Conservation (phyloP, 805 yeast genomes). For the Tetrapisispora arboricola region DNA sequence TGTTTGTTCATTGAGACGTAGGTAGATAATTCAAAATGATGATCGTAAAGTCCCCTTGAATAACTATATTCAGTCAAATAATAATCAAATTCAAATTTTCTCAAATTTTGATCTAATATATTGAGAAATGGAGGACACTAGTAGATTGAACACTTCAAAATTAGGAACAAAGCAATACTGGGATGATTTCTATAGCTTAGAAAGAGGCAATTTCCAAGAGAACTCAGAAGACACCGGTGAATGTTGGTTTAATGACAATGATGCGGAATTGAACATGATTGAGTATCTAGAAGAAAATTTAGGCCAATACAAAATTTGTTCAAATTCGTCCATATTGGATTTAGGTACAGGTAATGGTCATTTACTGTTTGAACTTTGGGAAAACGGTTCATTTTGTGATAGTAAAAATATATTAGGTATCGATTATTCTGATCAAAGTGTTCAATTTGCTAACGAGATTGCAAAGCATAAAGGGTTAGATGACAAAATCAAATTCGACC, state of each 20-base stretch:
- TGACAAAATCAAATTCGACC: slow-evolving; percentile 40
- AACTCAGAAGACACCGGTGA: slow-evolving; percentile 88
- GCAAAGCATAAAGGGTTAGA: slow-evolving; percentile 34
- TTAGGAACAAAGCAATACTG: slow-evolving; percentile 86
- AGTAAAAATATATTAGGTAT: slow-evolving; percentile 57
- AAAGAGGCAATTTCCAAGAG: slow-evolving; percentile 56
- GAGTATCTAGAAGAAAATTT: slow-evolving; percentile 51
- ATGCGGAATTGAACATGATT: slow-evolving; percentile 81
- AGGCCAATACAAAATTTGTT: slow-evolving; percentile 25
- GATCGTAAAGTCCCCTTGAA: too few relatives aligned
- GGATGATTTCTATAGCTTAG: slow-evolving; percentile 77
- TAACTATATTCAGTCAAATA: neutral
- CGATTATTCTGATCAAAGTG: slow-evolving; percentile 79
- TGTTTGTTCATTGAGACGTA: too few relatives aligned
- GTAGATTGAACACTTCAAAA: slow-evolving; percentile 59
- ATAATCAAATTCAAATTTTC: too few relatives aligned
- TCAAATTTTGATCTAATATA: neutral
- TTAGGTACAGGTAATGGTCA: slow-evolving; percentile 97
- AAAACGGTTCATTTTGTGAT: slow-evolving; percentile 41
- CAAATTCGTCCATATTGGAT: slow-evolving; percentile 46
- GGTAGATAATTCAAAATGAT: too few relatives aligned
- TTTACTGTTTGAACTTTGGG: slow-evolving; percentile 55
- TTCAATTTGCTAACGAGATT: slow-evolving; percentile 59
- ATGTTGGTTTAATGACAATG: slow-evolving; percentile 93
- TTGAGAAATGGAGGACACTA: slow-evolving; percentile 30